Evolutionary conservation across 345 rosid species (phyloP), one percentile per base, ranked within the genome.

Genomic region (Diplotaxis tenuifolia): DNA sequence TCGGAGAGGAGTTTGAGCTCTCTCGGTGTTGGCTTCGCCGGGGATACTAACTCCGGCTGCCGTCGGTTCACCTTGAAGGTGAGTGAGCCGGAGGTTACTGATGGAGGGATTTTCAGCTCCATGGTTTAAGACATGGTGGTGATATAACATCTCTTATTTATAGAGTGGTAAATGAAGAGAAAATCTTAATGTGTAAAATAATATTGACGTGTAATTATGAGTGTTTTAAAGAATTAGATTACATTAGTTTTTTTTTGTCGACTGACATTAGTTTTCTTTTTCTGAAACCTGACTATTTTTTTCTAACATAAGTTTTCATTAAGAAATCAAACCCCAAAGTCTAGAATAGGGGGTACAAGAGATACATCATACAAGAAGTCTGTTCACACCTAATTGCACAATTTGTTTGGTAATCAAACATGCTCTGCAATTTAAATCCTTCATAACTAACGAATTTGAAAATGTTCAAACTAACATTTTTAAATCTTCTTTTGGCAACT

Each of bases 1-100:
- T 88, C 88, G 0, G 93, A 88, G 15, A 88, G 81, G 25, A 60
- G 71, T 75, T 79, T 88, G 52, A 59, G 60, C 50, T 82, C 87
- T 10, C 31, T 75, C 2, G 90, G 86, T 0, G 90, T 83, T 1
- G 83, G 87, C 45, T 73, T 78, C 0, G 84, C 84, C 11, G 88
- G 93, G 32, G 70, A 67, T 6, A 87, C 63, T 5, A 87, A 67
- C 70, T 82, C 85, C 0, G 89, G 81, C 28, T 70, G 28, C 16
- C 15, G 6, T 15, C 84, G 62, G 0, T 47, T 72, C 4, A 86
- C 90, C 11, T 59, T 64, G 73, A 88, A 86, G 20, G 56, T 73
- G 8, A 80, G 53, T 1, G 76, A 65, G 32, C 36, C 6, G 45
- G 74, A 29, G 12, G 66, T 57, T 34, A 47, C 11, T 4, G 49